Evolutionary conservation across 1,284 basidiomycete species (phyloP).

Genomic region (Mycena sp.): DNA sequence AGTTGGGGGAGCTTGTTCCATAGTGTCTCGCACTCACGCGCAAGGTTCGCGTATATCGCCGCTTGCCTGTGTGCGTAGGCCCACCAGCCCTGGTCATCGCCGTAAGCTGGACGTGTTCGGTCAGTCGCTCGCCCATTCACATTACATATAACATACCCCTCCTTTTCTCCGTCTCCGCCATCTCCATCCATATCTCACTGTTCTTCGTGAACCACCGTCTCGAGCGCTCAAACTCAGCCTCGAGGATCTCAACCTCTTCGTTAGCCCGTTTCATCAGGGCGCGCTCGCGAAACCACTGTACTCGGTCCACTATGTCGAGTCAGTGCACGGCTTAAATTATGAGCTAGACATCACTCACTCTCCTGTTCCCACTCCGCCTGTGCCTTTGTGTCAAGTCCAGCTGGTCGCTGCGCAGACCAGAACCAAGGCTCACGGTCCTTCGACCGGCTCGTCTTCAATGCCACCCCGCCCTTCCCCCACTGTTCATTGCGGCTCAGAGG

Average conservation of each 20-base stretch:
- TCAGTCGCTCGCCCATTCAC: too few species aligned
- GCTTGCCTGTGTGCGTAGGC: too few species aligned
- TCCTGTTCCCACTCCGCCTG: constrained; percentile 27
- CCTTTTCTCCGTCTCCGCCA: constrained; percentile 7
- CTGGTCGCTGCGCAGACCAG: constrained; percentile 26
- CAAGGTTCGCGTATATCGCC: too few species aligned
- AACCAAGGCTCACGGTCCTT: constrained; percentile 33
- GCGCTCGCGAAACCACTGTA: constrained; percentile 29
- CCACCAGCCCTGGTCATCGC: too few species aligned
- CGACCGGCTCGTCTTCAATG: constrained; percentile 5
- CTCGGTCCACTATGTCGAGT: constrained; percentile 12
- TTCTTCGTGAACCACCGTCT: neutral
- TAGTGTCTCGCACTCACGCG: too few species aligned
- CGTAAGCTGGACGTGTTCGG: too few species aligned
- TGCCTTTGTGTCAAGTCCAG: constrained; percentile 4
- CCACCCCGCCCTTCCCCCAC: constrained; percentile 26
- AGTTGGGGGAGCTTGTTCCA: too few species aligned
- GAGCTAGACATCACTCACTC: constrained; percentile 16
- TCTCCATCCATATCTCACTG: neutral
- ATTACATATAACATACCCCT: too few species aligned
- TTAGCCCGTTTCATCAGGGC: constrained; percentile 17
- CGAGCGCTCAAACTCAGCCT: constrained; percentile 22
- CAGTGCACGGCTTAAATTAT: too few species aligned
- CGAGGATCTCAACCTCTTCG: constrained; percentile 26
- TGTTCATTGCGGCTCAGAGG: neutral